Percentiles rank a stretch among this genome's conserved stretches.
phyloP scores from a whole-genome alignment of 1,284 basidiomycete genomes.

The Cryptococcus jaspeensis region DNA sequence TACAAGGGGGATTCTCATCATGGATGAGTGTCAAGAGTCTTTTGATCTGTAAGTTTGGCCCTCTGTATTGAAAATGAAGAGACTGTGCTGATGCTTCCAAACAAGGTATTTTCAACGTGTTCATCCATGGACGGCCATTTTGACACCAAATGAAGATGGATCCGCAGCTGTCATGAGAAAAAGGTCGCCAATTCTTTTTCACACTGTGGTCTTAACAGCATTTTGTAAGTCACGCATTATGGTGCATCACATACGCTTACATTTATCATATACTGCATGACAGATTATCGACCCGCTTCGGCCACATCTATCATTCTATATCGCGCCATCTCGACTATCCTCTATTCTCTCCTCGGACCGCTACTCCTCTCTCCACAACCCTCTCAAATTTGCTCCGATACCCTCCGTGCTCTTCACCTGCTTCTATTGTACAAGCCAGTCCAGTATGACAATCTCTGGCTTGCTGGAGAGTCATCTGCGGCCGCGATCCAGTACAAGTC shows the following conservation, averaged over 20 bases:
- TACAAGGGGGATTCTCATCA: background rate
- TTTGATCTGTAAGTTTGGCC: background rate
- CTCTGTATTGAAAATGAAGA: no score
- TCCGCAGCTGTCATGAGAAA: background rate
- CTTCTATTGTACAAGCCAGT: background rate
- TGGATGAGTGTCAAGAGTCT: background rate
- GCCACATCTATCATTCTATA: background rate
- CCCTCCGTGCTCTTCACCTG: background rate
- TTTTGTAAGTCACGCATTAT: background rate
- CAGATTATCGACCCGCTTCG: background rate
- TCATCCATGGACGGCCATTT: background rate
- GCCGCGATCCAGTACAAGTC: background rate
- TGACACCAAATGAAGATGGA: background rate
- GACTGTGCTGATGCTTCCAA: background rate
- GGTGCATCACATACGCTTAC: background rate
- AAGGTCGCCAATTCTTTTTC: background rate
- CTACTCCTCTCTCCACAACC: background rate
- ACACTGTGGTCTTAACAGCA: background rate
- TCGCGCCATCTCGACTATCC: background rate
- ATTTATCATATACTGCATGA: background rate
- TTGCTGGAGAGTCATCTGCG: background rate
- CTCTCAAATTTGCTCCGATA: background rate
- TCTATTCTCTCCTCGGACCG: background rate
- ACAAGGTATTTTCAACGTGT: background rate
- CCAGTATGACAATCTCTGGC: background rate